Conservation (phyloP, 805 yeast genomes). For the Zygosaccharomyces pseudorouxii region DNA sequence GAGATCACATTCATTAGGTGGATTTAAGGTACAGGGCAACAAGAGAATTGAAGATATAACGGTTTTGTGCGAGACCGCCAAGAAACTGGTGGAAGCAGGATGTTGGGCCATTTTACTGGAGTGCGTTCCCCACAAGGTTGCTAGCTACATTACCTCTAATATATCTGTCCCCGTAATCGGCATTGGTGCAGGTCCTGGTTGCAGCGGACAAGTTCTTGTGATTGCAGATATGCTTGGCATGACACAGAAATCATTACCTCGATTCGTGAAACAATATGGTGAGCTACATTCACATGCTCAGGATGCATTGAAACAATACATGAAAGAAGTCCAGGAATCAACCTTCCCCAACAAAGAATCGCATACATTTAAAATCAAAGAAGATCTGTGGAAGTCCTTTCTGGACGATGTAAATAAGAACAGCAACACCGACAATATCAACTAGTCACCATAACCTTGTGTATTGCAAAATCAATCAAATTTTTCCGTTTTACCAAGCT, state of each 20-base stretch:
- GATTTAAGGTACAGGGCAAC: conserved; percentile 83
- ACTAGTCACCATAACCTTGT: not conserved
- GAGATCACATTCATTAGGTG: conserved; percentile 70
- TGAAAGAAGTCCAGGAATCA: conserved; percentile 50
- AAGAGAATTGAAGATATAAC: conserved; percentile 48
- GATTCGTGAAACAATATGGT: conserved; percentile 71
- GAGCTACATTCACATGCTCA: conserved; percentile 47
- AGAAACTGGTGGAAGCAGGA: conserved; percentile 68
- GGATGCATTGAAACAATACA: conserved; percentile 50
- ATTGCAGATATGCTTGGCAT: conserved; percentile 79
- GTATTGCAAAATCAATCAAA: conserved; percentile 26
- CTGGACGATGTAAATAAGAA: conserved; percentile 5
- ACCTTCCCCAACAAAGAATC: conserved; percentile 55
- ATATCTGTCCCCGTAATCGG: conserved; percentile 82
- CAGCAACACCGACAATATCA: not conserved
- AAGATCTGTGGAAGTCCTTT: conserved; percentile 51
- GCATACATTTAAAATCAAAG: conserved; percentile 68
- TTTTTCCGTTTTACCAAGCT: conserved; percentile 66
- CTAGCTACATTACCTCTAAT: conserved; percentile 54
- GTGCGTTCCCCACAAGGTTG: conserved; percentile 77
- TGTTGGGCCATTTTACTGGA: conserved; percentile 73
- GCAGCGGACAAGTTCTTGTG: conserved; percentile 88
- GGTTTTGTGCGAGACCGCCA: conserved; percentile 60
- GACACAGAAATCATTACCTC: conserved; percentile 53
- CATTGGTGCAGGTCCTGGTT: conserved; percentile 85